Evolutionary conservation across 495 filamentous ascomycete species (phyloP), one percentile per base, ranked within the genome.

Genomic region (Talaromyces borbonicus): DNA sequence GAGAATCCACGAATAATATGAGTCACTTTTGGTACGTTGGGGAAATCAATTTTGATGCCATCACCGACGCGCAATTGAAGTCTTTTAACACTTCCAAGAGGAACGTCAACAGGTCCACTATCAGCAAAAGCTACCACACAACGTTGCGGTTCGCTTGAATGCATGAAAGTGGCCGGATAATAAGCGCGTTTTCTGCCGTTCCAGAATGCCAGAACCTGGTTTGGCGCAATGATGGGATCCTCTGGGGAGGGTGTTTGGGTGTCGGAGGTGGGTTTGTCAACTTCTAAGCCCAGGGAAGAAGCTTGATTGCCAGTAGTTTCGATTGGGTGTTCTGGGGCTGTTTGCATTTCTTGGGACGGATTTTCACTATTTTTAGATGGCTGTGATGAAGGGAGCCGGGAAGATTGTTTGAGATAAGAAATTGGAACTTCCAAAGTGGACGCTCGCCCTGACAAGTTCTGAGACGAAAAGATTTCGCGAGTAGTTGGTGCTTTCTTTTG

Each of bases 141-240:
- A 14, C 65, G 67, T 29, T 55, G 50, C 27, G 66, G 59, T 38
- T 62, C 53, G 6, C 68, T 59, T 5, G 61, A 59, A 1, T 69
- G 69, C 30, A 71, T 58, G 46, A 71, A 77, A 14, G 66, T 73
- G 15, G 66, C 73, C 24, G 73, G 72, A 42, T 70, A 72, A 46
- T 69, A 77, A 19, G 66, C 69, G 26, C 66, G 59, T 50, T 65
- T 69, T 12, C 57, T 58, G 25, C 72, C 73, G 49, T 60, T 71
- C 67, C 74, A 77, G 27, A 66, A 56, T 11, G 73, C 69, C 47
- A 77, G 56, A 0, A 75, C 69, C 47, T 74, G 69, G 18, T 67
- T 68, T n/a, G 62, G 63, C 1, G 68, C 67, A 30, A 70, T 50
- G 20, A 48, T 23, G 5, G 44, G 22, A 20, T 50, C 48, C 23